Percentiles rank a stretch among this genome's conserved stretches.
phyloP scores from a whole-genome alignment of 169 alveolate genomes.

The Plasmodium yoelii region DNA sequence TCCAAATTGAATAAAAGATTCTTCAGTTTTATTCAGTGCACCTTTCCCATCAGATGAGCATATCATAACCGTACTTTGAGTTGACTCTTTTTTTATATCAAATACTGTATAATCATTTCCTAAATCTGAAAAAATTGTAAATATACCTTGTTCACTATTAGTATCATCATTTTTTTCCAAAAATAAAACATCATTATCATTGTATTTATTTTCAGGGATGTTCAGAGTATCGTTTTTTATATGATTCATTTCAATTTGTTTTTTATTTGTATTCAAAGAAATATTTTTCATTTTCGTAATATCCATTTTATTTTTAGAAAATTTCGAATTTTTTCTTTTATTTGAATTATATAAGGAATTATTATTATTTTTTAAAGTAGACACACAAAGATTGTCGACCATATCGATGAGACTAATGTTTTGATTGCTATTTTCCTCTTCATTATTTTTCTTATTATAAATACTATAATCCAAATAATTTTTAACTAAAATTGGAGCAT shows the following conservation, averaged over 20 bases:
- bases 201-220: background rate
- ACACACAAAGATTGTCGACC: too few species aligned
- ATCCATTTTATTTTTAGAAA: background rate
- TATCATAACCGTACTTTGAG: background rate
- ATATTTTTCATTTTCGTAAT: background rate
- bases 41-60: background rate
- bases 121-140: background rate
- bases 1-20: too few species aligned
- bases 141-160: background rate
- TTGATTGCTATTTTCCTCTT: too few species aligned
- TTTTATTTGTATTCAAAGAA: background rate
- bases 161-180: background rate
- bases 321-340: background rate
- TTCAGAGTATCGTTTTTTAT: background rate
- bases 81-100: slow-evolving; percentile 3
- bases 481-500: too few species aligned
- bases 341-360: background rate
- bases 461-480: too few species aligned
- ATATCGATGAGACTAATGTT: too few species aligned
- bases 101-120: background rate
- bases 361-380: too few species aligned
- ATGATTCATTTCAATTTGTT: background rate
- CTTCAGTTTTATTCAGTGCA: background rate
- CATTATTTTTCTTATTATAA: too few species aligned
- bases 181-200: background rate